Evolutionary conservation across 768 basidiomycete species (phyloP), one percentile per base, ranked within the genome.

Genomic region (Gymnopilus dilepis): DNA sequence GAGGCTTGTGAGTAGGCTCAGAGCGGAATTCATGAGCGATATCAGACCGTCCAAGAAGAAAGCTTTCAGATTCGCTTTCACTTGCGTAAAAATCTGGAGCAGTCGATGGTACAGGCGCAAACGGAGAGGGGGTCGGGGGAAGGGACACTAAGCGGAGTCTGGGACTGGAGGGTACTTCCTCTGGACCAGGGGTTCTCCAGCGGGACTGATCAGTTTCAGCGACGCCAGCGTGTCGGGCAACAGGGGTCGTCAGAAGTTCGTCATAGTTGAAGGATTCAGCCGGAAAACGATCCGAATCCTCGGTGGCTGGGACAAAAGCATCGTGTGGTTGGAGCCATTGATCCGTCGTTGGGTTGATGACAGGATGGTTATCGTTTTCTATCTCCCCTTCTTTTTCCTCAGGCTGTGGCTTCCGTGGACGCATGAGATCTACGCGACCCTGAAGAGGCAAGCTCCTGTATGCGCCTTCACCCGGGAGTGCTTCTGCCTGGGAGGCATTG

Each of bases 341-440:
- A 56, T 68, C 60, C 56, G 57, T 60, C 60, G 60, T 48, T 63
- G 24, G 59, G n/a, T 58, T 62, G 58, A 48, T 40, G 54, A 24
- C 34, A 28, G 40, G 33, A 22, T 59, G 61, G 34, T 60, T 31
- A 26, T 67, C 62, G 33, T 30, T 28, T 50, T 69, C 63, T 41
- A 51, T 62, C 53, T 65, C 43, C 8, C 43, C 43, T 45, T 45
- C 47, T n/a, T 50, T 50, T 50, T 50, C 17, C 47, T 50, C 56
- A 40, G 50, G 28, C 33, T 65, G 57, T 26, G 66, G 65, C 59
- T 68, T 75, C 52, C 73, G 71, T 4, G 85, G 90, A 58, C 89
- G 86, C 82, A 97, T 90, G 67, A 98, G 80, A 70, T 97, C 94
- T 58, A 96, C 81, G 48, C 95, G 88, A 5, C 95, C 95, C 60